phyloP scores from a whole-genome alignment of 1,284 basidiomycete genomes.

The Baeospora myosura region DNA sequence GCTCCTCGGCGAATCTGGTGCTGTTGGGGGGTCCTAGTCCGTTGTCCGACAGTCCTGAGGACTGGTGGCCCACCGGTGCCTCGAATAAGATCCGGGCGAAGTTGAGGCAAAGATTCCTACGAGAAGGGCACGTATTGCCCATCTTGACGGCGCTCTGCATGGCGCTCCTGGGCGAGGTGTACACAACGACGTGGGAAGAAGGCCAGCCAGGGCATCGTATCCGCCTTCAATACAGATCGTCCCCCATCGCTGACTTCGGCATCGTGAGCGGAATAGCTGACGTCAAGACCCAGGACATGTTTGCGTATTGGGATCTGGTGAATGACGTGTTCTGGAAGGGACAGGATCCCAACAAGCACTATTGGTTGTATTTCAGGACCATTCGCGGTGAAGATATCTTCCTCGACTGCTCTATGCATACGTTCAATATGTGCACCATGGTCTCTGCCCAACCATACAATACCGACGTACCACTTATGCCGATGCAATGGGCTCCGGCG shows the following conservation, averaged over 20 bases:
- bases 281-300: conserved; percentile 26
- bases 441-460: conserved; percentile 21
- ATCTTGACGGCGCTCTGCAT: conserved; percentile 26
- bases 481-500: conserved; percentile 21
- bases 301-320: conserved; percentile 25
- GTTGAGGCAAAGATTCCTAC: conserved; percentile 24
- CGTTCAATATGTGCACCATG: conserved; percentile 30
- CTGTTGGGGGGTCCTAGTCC: conserved; percentile 22
- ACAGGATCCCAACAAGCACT: conserved; percentile 36
- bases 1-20: conserved; percentile 25
- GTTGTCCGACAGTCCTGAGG: not conserved
- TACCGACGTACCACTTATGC: conserved; percentile 8
- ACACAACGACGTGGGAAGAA: conserved; percentile 26
- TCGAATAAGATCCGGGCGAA: conserved; percentile 21
- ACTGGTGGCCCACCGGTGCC: conserved; percentile 25
- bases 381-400: conserved; percentile 30
- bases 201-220: conserved; percentile 16
- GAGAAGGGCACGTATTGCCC: conserved; percentile 28
- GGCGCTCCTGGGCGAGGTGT: conserved; percentile 30
- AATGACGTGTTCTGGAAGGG: conserved; percentile 19
- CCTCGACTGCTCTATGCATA: conserved; percentile 32
- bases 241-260: conserved; percentile 37
- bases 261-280: conserved; percentile 27
- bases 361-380: conserved; percentile 41
- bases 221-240: conserved; percentile 27